Evolutionary conservation across 2,329 filamentous ascomycete genomes (phyloP).

Genomic region (Alternaria postmessia): DNA sequence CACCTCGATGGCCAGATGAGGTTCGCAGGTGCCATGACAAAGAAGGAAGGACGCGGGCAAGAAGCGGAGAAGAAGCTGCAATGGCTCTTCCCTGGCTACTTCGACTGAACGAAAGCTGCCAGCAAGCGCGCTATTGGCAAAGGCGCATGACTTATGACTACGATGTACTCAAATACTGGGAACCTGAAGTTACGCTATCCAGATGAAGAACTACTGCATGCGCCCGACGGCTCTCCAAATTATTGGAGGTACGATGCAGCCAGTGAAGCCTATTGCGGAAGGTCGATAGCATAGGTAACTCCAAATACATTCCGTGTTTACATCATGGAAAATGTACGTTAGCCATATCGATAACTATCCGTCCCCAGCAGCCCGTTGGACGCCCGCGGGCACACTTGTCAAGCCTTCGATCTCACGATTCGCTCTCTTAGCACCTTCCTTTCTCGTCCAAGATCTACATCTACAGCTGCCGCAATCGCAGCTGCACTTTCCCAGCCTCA

Average conservation of each 20-base stretch:
- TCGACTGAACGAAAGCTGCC: constrained; percentile 48
- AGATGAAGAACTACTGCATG: not conserved
- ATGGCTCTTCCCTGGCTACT: constrained; percentile 89
- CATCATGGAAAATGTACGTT: constrained; percentile 30
- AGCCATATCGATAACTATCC: constrained; percentile 27
- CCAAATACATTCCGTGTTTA: constrained; percentile 12
- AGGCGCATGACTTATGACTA: constrained; percentile 1
- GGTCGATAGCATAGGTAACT: constrained; percentile 17
- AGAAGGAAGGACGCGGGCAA: constrained; percentile 73
- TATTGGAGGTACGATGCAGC: constrained; percentile 8
- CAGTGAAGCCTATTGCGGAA: constrained; percentile 20
- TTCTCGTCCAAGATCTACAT: constrained; percentile 15
- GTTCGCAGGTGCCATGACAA: constrained; percentile 84
- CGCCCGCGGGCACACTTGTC: constrained; percentile 20
- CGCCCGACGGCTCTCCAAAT: not conserved
- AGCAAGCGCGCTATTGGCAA: not conserved
- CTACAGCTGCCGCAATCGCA: constrained; percentile 10
- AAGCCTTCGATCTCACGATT: constrained; percentile 5
- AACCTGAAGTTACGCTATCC: not conserved
- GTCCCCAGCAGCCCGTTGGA: constrained; percentile 12
- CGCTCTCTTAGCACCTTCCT: constrained; percentile 29
- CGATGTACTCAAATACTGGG: not conserved
- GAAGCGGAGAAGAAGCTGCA: constrained; percentile 81
- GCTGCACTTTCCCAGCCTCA: not conserved
- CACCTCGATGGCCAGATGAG: constrained; percentile 80